These are phyloP conservation scores for Amphicarpaea edgeworthii DNA, from an alignment of 306 rosid genomes.

Conservation along the genomic window DNA sequence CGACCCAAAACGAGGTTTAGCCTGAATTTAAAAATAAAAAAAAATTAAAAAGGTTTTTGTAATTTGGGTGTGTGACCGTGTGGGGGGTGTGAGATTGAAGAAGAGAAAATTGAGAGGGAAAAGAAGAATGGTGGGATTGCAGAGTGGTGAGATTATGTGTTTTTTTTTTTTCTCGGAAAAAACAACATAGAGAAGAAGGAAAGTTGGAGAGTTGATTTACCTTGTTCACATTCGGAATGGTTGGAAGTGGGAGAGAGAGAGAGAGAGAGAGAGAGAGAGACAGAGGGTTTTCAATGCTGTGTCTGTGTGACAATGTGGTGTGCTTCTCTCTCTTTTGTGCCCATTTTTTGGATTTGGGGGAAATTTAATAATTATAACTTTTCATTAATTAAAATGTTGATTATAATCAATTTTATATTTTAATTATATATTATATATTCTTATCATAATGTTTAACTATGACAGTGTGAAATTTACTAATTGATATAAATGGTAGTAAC, in stretches of 20 bases:
- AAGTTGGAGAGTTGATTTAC: constrained; percentile 5
- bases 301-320: background rate
- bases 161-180: constrained; percentile 1
- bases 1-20: constrained; percentile 15
- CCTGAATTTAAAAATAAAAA: background rate
- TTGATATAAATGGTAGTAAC: too few relatives aligned
- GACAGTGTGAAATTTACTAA: too few relatives aligned
- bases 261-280: constrained; percentile 27
- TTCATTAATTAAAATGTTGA: too few relatives aligned
- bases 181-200: constrained; percentile 14
- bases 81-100: background rate
- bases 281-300: background rate
- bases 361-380: too few relatives aligned
- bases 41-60: background rate
- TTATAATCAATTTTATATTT: too few relatives aligned
- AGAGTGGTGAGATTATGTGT: background rate
- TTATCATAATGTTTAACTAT: too few relatives aligned
- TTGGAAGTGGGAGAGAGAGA: constrained; percentile 3
- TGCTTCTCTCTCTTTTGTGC: too few relatives aligned
- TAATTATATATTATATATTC: too few relatives aligned
- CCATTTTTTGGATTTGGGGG: too few relatives aligned
- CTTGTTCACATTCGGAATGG: constrained; percentile 42
- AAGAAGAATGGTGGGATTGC: background rate
- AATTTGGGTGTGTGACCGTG: background rate
- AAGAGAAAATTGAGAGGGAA: constrained; percentile 19